Evolutionary conservation across 768 basidiomycete species (phyloP), one percentile per base, ranked within the genome.

Genomic region (Mycena maculata): DNA sequence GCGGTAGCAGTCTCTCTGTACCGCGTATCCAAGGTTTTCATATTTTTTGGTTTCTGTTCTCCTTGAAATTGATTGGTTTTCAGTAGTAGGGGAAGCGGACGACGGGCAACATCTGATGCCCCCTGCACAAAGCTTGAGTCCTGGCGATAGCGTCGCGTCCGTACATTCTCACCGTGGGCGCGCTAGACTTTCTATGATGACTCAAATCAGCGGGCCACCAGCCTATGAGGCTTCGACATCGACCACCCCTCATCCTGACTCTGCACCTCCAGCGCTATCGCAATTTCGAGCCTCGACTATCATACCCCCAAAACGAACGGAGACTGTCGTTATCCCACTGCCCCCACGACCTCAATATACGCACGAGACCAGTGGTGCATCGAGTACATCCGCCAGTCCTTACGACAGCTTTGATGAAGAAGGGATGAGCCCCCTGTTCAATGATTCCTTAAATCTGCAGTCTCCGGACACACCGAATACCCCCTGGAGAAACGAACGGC

Each of bases 381-480:
- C 68, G 16, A 61, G 42, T 54, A 18, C 58, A 13, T 65, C 63
- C 33, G 39, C 42, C 9, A 69, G 62, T 22, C 53, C 63, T 31
- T n/a, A 52, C 48, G 61, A 55, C 45, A 68, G 61, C 56, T 54
- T 63, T 10, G 65, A 67, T 28, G 69, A 67, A 42, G 60, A 66
- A 15, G 50, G 60, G 42, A 30, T 71, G 53, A 67, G 69, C 48
- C 56, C 62, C 49, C 56, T 67, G 58, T 60, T 71, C 42, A 57
- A 59, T 18, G 60, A 45, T 28, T 64, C 65, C 11, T 36, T 71
- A 28, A 63, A n/a, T 28, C 62, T 68, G 22, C 47, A 62, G 30
- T 58, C 69, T 18, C 65, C 65, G 3, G 69, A 71, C 2, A 60
- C 69, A 31, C 53, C 65, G 33, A 67, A 56, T 42, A 62, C 69